Evolutionary conservation across 164 flowering plant species (phyloP).

Genomic region (Macadamia tetraphylla): DNA sequence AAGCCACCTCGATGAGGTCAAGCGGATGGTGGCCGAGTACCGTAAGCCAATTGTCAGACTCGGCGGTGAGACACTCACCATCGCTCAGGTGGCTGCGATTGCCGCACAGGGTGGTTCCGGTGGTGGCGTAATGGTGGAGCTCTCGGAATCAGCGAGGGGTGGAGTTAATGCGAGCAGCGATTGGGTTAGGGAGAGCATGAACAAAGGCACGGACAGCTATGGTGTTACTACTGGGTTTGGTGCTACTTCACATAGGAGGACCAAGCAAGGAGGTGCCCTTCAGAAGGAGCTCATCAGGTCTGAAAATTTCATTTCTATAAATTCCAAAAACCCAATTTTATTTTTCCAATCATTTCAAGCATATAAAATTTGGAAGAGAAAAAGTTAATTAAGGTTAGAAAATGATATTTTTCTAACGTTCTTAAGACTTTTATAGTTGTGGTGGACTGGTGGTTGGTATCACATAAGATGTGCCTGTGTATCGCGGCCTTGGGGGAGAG

Average conservation of each 20-base stretch:
- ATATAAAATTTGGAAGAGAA: too few relatives aligned
- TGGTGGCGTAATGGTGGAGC: constrained; percentile 36
- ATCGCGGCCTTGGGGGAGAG: too few relatives aligned
- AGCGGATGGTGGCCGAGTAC: constrained; percentile 48
- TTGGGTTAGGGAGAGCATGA: constrained; percentile 64
- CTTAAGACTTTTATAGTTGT: too few relatives aligned
- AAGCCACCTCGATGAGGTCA: constrained; percentile 53
- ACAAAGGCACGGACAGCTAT: constrained; percentile 54
- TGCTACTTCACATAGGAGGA: constrained; percentile 59
- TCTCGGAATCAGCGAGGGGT: constrained; percentile 39
- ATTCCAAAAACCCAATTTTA: too few relatives aligned
- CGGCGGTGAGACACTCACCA: constrained; percentile 40
- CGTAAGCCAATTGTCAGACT: constrained; percentile 37
- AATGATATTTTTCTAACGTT: too few relatives aligned
- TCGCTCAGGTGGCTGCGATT: constrained; percentile 50
- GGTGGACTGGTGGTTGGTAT: too few relatives aligned
- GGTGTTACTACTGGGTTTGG: constrained; percentile 70
- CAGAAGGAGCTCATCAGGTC: constrained; percentile 64
- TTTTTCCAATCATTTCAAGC: too few relatives aligned
- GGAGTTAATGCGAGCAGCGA: constrained; percentile 57
- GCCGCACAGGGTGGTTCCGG: constrained; percentile 13
- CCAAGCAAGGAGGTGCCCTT: constrained; percentile 54
- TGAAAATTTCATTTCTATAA: too few relatives aligned
- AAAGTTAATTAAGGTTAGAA: too few relatives aligned
- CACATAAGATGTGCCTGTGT: too few relatives aligned